Percentiles rank a stretch among this genome's conserved stretches.
Conservation (phyloP, 2,329 filamentous ascomycete species). For the Fusarium algeriense region DNA sequence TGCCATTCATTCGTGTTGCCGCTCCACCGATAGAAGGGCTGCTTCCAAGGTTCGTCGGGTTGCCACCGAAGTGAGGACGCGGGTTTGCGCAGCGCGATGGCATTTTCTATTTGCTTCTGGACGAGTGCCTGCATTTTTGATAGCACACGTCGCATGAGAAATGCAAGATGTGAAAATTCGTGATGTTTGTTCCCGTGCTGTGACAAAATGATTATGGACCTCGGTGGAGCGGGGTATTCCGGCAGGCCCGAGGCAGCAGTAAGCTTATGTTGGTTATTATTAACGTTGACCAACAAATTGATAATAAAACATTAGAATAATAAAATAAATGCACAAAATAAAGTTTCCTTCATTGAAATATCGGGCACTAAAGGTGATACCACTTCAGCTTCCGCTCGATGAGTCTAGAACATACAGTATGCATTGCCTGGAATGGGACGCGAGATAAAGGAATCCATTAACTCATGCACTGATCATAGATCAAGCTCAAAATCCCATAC, state of each 20-base stretch:
- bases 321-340: too few species aligned
- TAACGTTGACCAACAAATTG: not conserved
- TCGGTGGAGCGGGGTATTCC: slow-evolving; percentile 8
- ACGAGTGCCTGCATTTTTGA: not conserved
- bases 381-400: too few species aligned
- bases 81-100: not conserved
- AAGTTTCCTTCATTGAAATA: too few species aligned
- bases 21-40: slow-evolving; percentile 1
- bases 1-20: not conserved
- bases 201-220: too few species aligned
- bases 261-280: not conserved
- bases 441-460: not conserved
- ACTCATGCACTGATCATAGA: not conserved
- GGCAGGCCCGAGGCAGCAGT: not conserved
- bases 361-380: too few species aligned
- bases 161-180: rapidly evolving
- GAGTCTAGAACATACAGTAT: too few species aligned
- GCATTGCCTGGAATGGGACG: not conserved
- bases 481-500: slow-evolving; percentile 39
- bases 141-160: rapidly evolving
- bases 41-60: not conserved
- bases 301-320: too few species aligned
- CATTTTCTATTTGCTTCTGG: not conserved
- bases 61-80: not conserved
- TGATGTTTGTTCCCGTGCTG: rapidly evolving